Evolutionary conservation across 768 basidiomycete species (phyloP).

Genomic region (Leucocoprinus leucothites): DNA sequence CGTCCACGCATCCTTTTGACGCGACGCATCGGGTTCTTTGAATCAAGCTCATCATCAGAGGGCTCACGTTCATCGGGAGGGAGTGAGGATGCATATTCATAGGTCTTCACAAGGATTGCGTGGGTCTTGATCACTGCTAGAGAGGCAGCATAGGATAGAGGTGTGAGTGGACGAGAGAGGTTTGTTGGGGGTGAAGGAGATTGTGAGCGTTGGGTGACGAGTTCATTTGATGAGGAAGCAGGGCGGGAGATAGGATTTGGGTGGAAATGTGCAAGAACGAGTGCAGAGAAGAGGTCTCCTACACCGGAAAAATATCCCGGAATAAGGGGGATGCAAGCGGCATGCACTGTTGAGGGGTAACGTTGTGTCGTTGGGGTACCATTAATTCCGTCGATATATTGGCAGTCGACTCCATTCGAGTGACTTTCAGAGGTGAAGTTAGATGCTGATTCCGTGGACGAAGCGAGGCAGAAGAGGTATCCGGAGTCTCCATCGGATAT

Average conservation of each 20-base stretch:
- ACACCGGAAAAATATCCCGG: slow-evolving; percentile 95
- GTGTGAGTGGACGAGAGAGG: slow-evolving; percentile 18
- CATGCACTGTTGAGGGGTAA: slow-evolving; percentile 50
- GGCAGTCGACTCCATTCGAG: neutral
- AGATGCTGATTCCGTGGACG: slow-evolving; percentile 33
- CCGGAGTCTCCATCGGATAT: slow-evolving; percentile 26
- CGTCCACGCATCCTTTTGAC: slow-evolving; percentile 77
- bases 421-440: neutral
- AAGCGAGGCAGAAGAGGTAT: slow-evolving; percentile 80
- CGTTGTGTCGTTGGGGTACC: neutral
- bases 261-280: slow-evolving; percentile 79
- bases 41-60: slow-evolving; percentile 80
- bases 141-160: slow-evolving; percentile 60
- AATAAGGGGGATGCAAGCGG: slow-evolving; percentile 71
- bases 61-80: slow-evolving; percentile 56
- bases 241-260: slow-evolving; percentile 14
- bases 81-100: slow-evolving; percentile 49
- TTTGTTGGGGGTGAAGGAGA: slow-evolving; percentile 10
- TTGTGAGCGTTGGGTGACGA: neutral
- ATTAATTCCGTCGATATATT: neutral
- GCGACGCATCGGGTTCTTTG: slow-evolving; percentile 57
- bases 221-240: neutral
- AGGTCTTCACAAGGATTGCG: slow-evolving; percentile 63
- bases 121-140: slow-evolving; percentile 74
- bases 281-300: slow-evolving; percentile 94